A percentile compares a stretch with the other conserved stretches of the same genome.
Evolutionary conservation across 352 stramenopile genomes (phyloP).

Genomic region (Phytophthora sansomeana): DNA sequence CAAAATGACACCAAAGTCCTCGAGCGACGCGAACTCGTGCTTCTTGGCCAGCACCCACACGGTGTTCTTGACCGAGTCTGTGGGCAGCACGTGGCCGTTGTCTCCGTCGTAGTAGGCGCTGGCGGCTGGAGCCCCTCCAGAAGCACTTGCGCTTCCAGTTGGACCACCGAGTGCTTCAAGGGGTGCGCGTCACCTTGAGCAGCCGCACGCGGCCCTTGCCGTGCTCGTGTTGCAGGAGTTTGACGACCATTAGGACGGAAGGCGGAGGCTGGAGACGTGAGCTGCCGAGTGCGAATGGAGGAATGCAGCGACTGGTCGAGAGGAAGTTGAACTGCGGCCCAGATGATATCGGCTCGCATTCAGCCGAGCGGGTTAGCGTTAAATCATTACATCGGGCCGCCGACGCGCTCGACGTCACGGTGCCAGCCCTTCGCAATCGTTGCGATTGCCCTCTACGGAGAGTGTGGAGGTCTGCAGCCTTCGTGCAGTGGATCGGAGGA

Average conservation of each 20-base stretch:
- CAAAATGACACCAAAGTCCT: slow-evolving; percentile 89
- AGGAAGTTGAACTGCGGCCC: slow-evolving; percentile 17
- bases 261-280: slow-evolving; percentile 12
- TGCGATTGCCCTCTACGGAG: too few species aligned
- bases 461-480: too few species aligned
- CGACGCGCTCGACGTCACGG: slow-evolving; percentile 29
- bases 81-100: slow-evolving; percentile 87
- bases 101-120: slow-evolving; percentile 86
- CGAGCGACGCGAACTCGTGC: slow-evolving; percentile 86
- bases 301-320: slow-evolving; percentile 25
- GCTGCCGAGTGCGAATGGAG: slow-evolving; percentile 46
- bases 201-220: slow-evolving; percentile 89
- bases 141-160: slow-evolving; percentile 87
- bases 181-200: slow-evolving; percentile 86
- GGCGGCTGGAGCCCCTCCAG: slow-evolving; percentile 82
- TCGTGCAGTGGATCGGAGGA: too few species aligned
- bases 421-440: not conserved
- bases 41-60: slow-evolving; percentile 91
- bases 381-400: slow-evolving; percentile 20
- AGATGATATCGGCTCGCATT: slow-evolving; percentile 31
- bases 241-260: slow-evolving; percentile 63
- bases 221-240: slow-evolving; percentile 77
- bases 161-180: slow-evolving; percentile 78
- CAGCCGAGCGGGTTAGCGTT: not conserved
- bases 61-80: slow-evolving; percentile 93